phyloP scores from a whole-genome alignment of 176 grass and related monocot genomes.

The Poa pratensis region DNA sequence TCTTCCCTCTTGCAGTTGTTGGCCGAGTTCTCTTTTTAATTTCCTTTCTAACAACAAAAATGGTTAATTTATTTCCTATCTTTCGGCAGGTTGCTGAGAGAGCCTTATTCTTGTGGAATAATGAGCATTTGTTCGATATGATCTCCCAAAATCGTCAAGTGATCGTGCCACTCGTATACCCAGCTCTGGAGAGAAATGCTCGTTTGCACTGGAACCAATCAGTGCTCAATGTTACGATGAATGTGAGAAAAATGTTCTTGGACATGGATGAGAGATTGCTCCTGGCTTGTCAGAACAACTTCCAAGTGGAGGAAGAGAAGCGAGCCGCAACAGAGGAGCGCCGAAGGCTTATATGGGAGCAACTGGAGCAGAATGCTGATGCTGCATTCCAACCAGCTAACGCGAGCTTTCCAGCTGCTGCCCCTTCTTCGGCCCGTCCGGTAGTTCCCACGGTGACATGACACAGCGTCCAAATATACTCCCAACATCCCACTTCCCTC shows the following conservation, averaged over 20 bases:
- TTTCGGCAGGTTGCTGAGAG: constrained; percentile 91
- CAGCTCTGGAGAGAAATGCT: constrained; percentile 85
- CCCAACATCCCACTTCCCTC: constrained; percentile 22
- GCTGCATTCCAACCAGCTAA: constrained; percentile 55
- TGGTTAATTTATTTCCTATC: constrained; percentile 3
- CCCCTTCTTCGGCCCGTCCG: constrained; percentile 31
- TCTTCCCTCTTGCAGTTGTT: background rate
- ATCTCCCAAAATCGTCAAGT: constrained; percentile 92
- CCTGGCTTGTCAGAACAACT: constrained; percentile 74
- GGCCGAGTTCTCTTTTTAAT: background rate
- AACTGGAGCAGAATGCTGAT: constrained; percentile 56
- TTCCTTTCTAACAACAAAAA: background rate
- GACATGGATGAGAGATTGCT: constrained; percentile 94
- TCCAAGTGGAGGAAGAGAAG: constrained; percentile 83
- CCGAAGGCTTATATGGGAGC: constrained; percentile 86
- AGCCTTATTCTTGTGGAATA: constrained; percentile 94
- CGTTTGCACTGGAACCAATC: constrained; percentile 93
- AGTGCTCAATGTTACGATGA: constrained; percentile 86
- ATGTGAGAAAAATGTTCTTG: constrained; percentile 82
- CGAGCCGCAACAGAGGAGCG: constrained; percentile 50
- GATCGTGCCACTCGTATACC: constrained; percentile 76
- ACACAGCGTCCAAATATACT: constrained; percentile 40
- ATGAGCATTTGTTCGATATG: constrained; percentile 85
- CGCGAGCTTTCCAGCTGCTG: constrained; percentile 45
- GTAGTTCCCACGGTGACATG: constrained; percentile 66